phyloP scores from a whole-genome alignment of 768 basidiomycete species.

The Neoboletus subvelutipes region DNA sequence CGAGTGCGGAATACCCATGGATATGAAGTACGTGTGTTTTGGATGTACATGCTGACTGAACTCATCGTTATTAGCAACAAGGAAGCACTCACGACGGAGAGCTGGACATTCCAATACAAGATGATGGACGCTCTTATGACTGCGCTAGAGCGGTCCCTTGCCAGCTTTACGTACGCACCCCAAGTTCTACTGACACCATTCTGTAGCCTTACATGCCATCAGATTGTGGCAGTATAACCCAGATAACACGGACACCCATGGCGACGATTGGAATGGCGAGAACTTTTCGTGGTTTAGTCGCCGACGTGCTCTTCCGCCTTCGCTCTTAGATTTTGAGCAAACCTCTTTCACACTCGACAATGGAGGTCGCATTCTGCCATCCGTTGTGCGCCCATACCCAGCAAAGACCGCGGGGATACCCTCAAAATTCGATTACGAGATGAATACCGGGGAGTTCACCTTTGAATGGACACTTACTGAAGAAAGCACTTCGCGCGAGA shows the following conservation, averaged over 20 bases:
- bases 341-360: slow-evolving; percentile 72
- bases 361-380: slow-evolving; percentile 73
- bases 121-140: slow-evolving; percentile 97
- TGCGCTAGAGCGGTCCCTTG: slow-evolving; percentile 70
- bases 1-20: slow-evolving; percentile 95
- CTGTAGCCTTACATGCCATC: not conserved
- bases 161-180: slow-evolving; percentile 79
- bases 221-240: slow-evolving; percentile 98
- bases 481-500: slow-evolving; percentile 49
- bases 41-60: not conserved
- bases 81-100: slow-evolving; percentile 67
- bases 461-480: slow-evolving; percentile 55
- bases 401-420: slow-evolving; percentile 90
- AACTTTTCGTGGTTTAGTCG: slow-evolving; percentile 94
- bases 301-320: slow-evolving; percentile 53
- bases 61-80: slow-evolving; percentile 47
- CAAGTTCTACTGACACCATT: not conserved
- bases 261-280: slow-evolving; percentile 95
- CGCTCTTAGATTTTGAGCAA: slow-evolving; percentile 58
- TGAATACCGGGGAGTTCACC: slow-evolving; percentile 64
- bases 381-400: slow-evolving; percentile 87
- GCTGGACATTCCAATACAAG: slow-evolving; percentile 78
- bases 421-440: slow-evolving; percentile 68
- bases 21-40: slow-evolving; percentile 75
- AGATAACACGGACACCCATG: slow-evolving; percentile 69